phyloP scores from a whole-genome alignment of 306 rosid genomes.

The Amphicarpaea edgeworthii region DNA sequence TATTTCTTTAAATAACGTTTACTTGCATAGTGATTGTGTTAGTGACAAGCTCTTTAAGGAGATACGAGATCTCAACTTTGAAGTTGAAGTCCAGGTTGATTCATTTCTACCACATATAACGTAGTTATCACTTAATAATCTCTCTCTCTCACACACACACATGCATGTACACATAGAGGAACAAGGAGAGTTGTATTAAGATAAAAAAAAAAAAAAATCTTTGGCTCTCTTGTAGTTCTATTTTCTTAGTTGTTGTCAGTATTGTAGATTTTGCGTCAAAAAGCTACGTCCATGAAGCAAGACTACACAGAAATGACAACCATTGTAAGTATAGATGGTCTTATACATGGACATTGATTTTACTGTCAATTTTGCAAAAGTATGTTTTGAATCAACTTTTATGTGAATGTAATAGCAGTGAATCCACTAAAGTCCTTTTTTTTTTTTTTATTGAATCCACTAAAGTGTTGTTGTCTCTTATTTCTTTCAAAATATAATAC shows the following conservation, averaged over 20 bases:
- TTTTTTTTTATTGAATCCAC: too few species aligned
- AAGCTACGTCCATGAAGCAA: conserved; percentile 98
- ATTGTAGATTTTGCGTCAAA: conserved; percentile 98
- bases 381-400: conserved; percentile 34
- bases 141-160: conserved; percentile 36
- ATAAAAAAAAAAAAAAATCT: conserved; percentile 18
- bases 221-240: conserved; percentile 52
- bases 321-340: conserved; percentile 71
- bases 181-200: conserved; percentile 3
- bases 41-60: conserved; percentile 99
- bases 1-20: too few species aligned
- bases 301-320: conserved; percentile 94
- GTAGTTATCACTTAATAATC: conserved; percentile 10
- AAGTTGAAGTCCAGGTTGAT: conserved; percentile 98
- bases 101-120: conserved; percentile 45
- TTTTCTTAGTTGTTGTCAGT: conserved; percentile 76
- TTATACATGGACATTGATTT: conserved; percentile 38
- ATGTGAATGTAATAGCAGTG: conserved; percentile 6
- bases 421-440: conserved; percentile 27
- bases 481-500: conserved; percentile 22
- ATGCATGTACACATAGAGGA: background rate
- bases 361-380: conserved; percentile 24
- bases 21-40: too few species aligned
- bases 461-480: conserved; percentile 14
- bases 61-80: conserved; percentile 97